Evolutionary conservation across 176 grass and related monocot species (phyloP), one percentile per base, ranked within the genome.

Genomic region (Lolium rigidum): DNA sequence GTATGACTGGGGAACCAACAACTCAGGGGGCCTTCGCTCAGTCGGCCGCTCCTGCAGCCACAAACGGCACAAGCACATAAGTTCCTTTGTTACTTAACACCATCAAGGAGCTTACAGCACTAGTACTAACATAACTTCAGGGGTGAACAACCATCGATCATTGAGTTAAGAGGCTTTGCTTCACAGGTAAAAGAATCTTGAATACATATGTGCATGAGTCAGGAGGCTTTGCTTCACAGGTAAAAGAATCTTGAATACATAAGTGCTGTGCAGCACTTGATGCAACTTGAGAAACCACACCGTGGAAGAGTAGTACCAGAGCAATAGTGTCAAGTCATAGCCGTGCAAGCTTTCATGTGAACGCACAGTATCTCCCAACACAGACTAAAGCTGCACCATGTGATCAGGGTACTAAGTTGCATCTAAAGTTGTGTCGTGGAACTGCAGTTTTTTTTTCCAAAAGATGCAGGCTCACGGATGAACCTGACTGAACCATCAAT

Each of bases 31-130:
- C 77, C 90, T 91, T 67, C 76, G 81, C 83, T 91, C 89, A 70
- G 37, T 70, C 8, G 84, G 86, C 80, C 90, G 91, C 88, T 91
- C 90, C 97, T 99, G 92, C 81, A 87, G 17, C 54, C 13, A 72
- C 12, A 60, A 59, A 76, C 62, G 17, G 7, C 7, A 35, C 62
- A 79, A 64, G 4, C 22, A 61, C 22, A 61, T 65, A 12, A 61
- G 38, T 20, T n/a, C 0, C 46, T 73, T 1, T 37, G 20, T 52
- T 71, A 5, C 31, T 12, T 17, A 35, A 35, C 31, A 35, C 43
- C 81, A 70, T 3, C 61, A 48, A 52, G 31, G 14, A 15, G 10
- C 5, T 16, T 52, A 10, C 3, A 35, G 31, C 31, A 35, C 31
- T 35, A 35, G 31, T 35, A 35, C 3, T 2, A 35, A 35, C 31